Conservation (phyloP, 371 early-diverging fungal genomes). For the Cokeromyces recurvatus region DNA sequence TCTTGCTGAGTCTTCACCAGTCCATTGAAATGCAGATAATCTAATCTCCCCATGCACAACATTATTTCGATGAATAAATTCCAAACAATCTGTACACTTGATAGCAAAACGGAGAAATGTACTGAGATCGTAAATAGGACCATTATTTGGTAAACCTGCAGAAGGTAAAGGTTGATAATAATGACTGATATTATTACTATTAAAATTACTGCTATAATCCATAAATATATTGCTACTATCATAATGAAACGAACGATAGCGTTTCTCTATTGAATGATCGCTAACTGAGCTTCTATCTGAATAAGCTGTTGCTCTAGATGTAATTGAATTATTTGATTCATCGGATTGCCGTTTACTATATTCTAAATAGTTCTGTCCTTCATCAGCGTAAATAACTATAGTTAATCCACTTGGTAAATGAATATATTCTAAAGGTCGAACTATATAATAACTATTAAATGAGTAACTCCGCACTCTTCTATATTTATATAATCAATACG, state of each 20-base stretch:
- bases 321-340: not conserved
- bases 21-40: conserved; percentile 36
- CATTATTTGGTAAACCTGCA: conserved; percentile 5
- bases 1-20: conserved; percentile 22
- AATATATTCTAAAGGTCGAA: conserved; percentile 35
- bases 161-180: conserved; percentile 4
- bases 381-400: conserved; percentile 33
- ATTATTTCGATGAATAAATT: conserved; percentile 39
- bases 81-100: conserved; percentile 37
- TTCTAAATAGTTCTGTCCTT: conserved; percentile 24
- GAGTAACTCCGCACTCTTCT: not conserved
- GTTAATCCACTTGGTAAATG: conserved; percentile 34
- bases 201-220: not conserved
- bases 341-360: conserved; percentile 7
- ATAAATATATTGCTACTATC: no score
- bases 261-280: not conserved
- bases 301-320: not conserved
- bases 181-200: not conserved
- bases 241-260: not conserved
- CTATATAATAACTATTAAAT: conserved; percentile 7
- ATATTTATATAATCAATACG: not conserved
- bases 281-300: not conserved
- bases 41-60: conserved; percentile 42
- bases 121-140: conserved; percentile 30
- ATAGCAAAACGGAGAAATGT: conserved; percentile 44